These are phyloP conservation scores for Pleurotus djamor DNA, from an alignment of 768 basidiomycete genomes.

Conservation along the genomic window DNA sequence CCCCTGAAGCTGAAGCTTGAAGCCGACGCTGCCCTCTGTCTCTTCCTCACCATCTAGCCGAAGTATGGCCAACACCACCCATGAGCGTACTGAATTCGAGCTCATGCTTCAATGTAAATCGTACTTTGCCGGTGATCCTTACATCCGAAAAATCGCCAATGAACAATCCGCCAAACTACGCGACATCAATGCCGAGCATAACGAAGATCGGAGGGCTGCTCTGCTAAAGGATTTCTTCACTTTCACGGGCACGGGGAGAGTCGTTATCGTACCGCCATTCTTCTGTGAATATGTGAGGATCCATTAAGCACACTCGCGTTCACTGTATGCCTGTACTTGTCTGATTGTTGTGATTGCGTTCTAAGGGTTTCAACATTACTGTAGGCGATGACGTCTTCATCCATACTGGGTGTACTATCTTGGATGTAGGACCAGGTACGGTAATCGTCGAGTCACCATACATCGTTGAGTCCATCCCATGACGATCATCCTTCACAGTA, in stretches of 20 bases:
- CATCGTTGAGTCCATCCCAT: background rate
- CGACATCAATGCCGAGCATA: background rate
- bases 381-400: conserved; percentile 3
- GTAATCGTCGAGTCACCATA: background rate
- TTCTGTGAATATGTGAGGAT: conserved; percentile 6
- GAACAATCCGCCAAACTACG: background rate
- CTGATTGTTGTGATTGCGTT: background rate
- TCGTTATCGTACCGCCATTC: background rate
- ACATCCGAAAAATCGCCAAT: background rate
- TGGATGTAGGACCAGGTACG: conserved; percentile 1
- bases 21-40: background rate
- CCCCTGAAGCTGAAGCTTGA: too few species aligned
- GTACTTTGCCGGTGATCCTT: conserved; percentile 1
- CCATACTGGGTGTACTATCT: background rate
- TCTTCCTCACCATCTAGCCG: background rate
- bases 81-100: background rate
- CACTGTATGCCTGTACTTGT: background rate
- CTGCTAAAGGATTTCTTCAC: conserved; percentile 5
- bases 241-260: background rate
- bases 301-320: background rate
- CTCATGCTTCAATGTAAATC: conserved; percentile 1
- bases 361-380: conserved; percentile 1
- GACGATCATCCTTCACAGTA: background rate
- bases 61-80: background rate
- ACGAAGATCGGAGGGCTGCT: background rate